phyloP scores from a whole-genome alignment of 768 basidiomycete species.

The Naganishia kalamii region DNA sequence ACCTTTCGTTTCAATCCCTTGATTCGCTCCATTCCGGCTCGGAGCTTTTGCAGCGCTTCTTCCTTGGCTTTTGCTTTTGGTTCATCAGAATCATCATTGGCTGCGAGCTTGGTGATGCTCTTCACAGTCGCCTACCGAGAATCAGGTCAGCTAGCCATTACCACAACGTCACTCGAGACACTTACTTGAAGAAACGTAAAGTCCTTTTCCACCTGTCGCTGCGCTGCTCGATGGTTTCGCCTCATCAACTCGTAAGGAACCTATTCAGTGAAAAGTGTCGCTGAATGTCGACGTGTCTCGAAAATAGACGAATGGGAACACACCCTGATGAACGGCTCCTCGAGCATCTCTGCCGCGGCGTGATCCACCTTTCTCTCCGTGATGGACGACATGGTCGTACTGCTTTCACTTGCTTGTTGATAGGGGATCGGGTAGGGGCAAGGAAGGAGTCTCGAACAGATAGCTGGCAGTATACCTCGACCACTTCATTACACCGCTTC shows the following conservation, averaged over 20 bases:
- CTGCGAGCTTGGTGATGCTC: constrained; percentile 13
- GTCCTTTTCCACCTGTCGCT: constrained; percentile 46
- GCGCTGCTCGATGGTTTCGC: constrained; percentile 42
- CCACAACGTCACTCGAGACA: neutral
- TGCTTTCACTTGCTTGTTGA: neutral
- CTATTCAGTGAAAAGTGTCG: constrained; percentile 15
- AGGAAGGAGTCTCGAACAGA: neutral
- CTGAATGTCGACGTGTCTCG: neutral
- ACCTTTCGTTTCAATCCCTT: constrained; percentile 84
- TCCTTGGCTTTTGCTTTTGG: constrained; percentile 18
- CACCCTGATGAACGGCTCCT: constrained; percentile 43
- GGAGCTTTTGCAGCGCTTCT: constrained; percentile 27
- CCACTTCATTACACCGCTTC: too few relatives aligned
- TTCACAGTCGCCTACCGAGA: constrained; percentile 1
- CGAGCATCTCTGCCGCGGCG: constrained; percentile 30
- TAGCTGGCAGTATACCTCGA: too few relatives aligned
- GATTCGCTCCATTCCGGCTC: constrained; percentile 31
- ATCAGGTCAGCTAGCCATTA: neutral
- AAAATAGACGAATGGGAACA: neutral
- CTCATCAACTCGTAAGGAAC: constrained; percentile 43
- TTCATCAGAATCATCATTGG: constrained; percentile 20
- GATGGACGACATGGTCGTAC: neutral
- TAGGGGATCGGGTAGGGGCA: neutral
- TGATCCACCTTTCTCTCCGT: constrained; percentile 20
- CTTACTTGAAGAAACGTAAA: constrained; percentile 42